Percentiles rank a stretch among this genome's conserved stretches.
These are phyloP conservation scores for Rhynchosporium agropyri DNA, from an alignment of 2,329 filamentous ascomycete genomes.

Conservation along the genomic window DNA sequence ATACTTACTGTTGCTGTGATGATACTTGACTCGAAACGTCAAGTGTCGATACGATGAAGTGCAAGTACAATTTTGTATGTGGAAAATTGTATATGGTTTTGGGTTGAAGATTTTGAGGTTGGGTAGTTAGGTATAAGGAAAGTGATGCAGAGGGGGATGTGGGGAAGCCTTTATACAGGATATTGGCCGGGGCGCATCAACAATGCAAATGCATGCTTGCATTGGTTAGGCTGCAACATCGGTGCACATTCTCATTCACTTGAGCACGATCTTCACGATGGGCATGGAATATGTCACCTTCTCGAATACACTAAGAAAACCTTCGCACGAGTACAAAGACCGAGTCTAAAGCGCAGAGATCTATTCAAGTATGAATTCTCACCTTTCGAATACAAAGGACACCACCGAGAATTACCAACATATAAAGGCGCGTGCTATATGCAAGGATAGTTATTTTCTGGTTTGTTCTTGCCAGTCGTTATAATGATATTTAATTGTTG, in stretches of 20 bases:
- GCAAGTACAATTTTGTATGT: background rate
- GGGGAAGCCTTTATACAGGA: slow-evolving; percentile 1
- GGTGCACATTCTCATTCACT: background rate
- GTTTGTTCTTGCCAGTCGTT: too few relatives aligned
- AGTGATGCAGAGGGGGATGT: background rate
- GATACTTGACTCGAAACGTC: background rate
- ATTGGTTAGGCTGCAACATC: slow-evolving; percentile 3
- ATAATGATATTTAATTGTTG: too few relatives aligned
- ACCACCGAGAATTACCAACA: too few relatives aligned
- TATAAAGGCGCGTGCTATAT: too few relatives aligned
- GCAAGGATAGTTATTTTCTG: too few relatives aligned
- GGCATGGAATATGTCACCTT: too few relatives aligned
- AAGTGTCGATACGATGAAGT: background rate
- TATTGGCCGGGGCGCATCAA: background rate
- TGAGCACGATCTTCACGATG: background rate
- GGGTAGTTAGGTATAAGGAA: background rate
- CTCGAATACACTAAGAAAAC: too few relatives aligned
- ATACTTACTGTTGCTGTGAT: background rate
- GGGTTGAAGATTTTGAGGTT: background rate
- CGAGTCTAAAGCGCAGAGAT: too few relatives aligned
- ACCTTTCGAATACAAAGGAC: too few relatives aligned
- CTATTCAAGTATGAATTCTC: too few relatives aligned
- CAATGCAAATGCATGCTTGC: background rate
- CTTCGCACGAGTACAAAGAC: too few relatives aligned
- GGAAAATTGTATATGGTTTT: background rate